A percentile compares a stretch with the other conserved stretches of the same genome.
phyloP scores from a whole-genome alignment of 768 basidiomycete species.

The Pilatotrama ljubarskyi region DNA sequence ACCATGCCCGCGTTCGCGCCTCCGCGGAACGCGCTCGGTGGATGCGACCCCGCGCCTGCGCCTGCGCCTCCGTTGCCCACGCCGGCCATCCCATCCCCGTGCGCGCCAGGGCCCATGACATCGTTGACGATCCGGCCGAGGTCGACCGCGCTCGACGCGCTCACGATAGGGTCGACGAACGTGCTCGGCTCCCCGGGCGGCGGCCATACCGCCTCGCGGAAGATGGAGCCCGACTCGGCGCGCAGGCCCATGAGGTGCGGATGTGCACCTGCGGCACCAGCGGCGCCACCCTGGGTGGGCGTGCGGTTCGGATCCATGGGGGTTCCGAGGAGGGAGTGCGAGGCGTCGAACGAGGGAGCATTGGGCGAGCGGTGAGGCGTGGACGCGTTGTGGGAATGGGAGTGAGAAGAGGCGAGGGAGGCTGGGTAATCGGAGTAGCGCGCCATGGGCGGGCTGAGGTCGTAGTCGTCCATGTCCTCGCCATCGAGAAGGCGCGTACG shows the following conservation, averaged over 20 bases:
- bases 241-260: conserved; percentile 28
- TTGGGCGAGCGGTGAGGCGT: conserved; percentile 11
- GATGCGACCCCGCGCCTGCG: background rate
- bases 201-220: conserved; percentile 34
- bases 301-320: conserved; percentile 18
- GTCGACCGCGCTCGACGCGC: conserved; percentile 25
- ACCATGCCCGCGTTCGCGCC: conserved; percentile 11
- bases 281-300: background rate
- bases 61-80: background rate
- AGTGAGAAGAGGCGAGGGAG: conserved; percentile 18
- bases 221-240: conserved; percentile 32
- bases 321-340: conserved; percentile 10
- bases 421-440: conserved; percentile 29
- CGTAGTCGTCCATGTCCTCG: conserved; percentile 32
- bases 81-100: background rate
- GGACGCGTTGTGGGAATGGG: background rate
- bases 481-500: conserved; percentile 30
- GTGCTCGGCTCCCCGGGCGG: conserved; percentile 27
- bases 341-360: conserved; percentile 9
- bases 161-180: conserved; percentile 32
- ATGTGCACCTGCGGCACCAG: conserved; percentile 19
- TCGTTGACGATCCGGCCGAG: conserved; percentile 30
- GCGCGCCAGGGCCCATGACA: conserved; percentile 29
- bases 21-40: conserved; percentile 1
- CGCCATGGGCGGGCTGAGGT: conserved; percentile 23